These are phyloP conservation scores for Fallopia convolvulus DNA, from an alignment of 148 eudicot species.

Conservation along the genomic window DNA sequence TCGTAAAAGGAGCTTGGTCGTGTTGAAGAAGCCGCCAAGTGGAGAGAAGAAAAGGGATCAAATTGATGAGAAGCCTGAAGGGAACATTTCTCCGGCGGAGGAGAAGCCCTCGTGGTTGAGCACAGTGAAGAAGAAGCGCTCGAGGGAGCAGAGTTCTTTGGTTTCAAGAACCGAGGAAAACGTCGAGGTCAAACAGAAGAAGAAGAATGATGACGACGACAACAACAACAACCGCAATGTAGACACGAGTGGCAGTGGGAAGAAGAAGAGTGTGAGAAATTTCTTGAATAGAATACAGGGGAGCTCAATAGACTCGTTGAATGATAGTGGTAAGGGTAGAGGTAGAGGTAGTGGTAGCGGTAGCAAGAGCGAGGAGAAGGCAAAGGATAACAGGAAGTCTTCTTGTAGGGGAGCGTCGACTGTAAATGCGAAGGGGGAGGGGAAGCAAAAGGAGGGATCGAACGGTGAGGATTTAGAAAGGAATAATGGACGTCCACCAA, in stretches of 20 bases:
- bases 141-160: slow-evolving; percentile 25
- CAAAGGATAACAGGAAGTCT: too few relatives aligned
- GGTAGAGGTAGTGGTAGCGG: slow-evolving; percentile 15
- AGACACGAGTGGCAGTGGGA: slow-evolving; percentile 11
- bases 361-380: slow-evolving; percentile 13
- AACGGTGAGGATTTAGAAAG: slow-evolving; percentile 21
- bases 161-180: slow-evolving; percentile 14
- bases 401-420: background rate
- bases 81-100: slow-evolving; percentile 1
- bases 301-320: slow-evolving; percentile 15
- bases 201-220: too few relatives aligned
- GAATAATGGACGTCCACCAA: slow-evolving; percentile 34
- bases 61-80: background rate
- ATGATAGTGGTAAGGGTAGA: slow-evolving; percentile 12
- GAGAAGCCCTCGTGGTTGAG: slow-evolving; percentile 19
- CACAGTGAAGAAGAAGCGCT: slow-evolving; percentile 40
- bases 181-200: background rate
- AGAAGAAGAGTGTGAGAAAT: slow-evolving; percentile 25
- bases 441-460: slow-evolving; percentile 18
- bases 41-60: slow-evolving; percentile 29
- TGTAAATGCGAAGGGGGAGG: background rate
- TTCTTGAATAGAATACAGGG: slow-evolving; percentile 26
- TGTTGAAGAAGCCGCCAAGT: slow-evolving; percentile 27
- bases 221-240: slow-evolving; percentile 14
- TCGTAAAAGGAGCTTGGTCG: slow-evolving; percentile 51